Percentiles rank a stretch among this genome's conserved stretches.
These are phyloP conservation scores for Globisporangium irregulare DNA, from an alignment of 352 stramenopile genomes.

Conservation along the genomic window DNA sequence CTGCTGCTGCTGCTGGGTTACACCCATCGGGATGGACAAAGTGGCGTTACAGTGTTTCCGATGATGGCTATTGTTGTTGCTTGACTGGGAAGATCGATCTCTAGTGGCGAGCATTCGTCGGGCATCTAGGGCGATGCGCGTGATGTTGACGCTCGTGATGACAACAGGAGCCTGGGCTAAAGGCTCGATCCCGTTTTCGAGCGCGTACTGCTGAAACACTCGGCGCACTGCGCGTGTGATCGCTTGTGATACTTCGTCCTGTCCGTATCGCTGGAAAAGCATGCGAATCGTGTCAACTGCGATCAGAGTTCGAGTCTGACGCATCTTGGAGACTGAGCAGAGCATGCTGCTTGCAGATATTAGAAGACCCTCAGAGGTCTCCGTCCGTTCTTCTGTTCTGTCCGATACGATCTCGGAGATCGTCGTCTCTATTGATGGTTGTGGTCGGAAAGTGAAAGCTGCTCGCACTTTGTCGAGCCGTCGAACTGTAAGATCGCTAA, in stretches of 20 bases:
- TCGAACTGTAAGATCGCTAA: background rate
- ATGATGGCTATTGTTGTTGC: background rate
- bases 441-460: background rate
- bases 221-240: constrained; percentile 10
- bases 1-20: background rate
- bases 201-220: constrained; percentile 14
- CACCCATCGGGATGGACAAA: background rate
- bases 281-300: constrained; percentile 19
- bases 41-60: background rate
- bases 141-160: constrained; percentile 20
- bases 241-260: background rate
- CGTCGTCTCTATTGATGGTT: background rate
- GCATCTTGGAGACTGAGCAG: constrained; percentile 10
- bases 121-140: constrained; percentile 6
- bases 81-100: background rate
- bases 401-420: background rate
- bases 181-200: constrained; percentile 11
- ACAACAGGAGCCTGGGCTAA: constrained; percentile 8
- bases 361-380: background rate
- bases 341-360: background rate
- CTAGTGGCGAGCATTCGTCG: background rate
- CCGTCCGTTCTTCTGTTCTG: background rate
- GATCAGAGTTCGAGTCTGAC: constrained; percentile 11
- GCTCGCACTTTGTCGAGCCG: constrained; percentile 8
- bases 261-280: constrained; percentile 13